A percentile compares a stretch with the other conserved stretches of the same genome.
Evolutionary conservation across 2,329 filamentous ascomycete genomes (phyloP).

Genomic region (Stenocarpella maydis): DNA sequence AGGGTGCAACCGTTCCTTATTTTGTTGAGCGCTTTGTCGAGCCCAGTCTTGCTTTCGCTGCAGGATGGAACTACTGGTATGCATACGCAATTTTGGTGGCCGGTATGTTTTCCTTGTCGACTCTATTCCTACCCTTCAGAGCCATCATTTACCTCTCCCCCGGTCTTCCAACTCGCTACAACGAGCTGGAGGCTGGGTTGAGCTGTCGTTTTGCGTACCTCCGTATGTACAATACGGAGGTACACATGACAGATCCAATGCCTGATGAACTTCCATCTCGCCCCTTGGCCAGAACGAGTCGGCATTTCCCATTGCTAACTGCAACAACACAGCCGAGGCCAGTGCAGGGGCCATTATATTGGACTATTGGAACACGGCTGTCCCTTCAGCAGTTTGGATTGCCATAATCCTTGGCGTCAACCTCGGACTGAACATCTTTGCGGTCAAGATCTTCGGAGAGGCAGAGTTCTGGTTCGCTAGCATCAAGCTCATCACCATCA

Average conservation of each 20-base stretch:
- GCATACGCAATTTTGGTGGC: constrained; percentile 55
- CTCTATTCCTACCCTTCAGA: too few relatives aligned
- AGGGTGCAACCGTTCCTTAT: constrained; percentile 80
- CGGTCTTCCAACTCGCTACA: too few relatives aligned
- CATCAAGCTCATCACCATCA: constrained; percentile 38
- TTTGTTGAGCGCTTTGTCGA: constrained; percentile 75
- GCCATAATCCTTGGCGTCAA: constrained; percentile 34
- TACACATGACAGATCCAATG: too few relatives aligned
- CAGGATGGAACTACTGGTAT: constrained; percentile 62
- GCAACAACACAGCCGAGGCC: constrained; percentile 46
- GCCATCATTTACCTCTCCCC: not conserved
- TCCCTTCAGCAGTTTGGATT: constrained; percentile 34
- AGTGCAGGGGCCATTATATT: constrained; percentile 55
- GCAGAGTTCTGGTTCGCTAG: constrained; percentile 40
- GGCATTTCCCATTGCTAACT: not conserved
- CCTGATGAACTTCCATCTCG: not conserved
- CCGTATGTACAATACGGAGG: too few relatives aligned
- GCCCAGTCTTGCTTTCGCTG: constrained; percentile 63
- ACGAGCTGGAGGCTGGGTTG: not conserved
- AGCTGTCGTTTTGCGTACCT: too few relatives aligned
- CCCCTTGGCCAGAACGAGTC: too few relatives aligned
- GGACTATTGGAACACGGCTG: constrained; percentile 42
- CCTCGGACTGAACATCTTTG: constrained; percentile 33
- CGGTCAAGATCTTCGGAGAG: constrained; percentile 34
- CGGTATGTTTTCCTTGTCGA: not conserved